Evolutionary conservation across 2,329 filamentous ascomycete species (phyloP), one percentile per base, ranked within the genome.

Genomic region (Clarireedia monteithiana): DNA sequence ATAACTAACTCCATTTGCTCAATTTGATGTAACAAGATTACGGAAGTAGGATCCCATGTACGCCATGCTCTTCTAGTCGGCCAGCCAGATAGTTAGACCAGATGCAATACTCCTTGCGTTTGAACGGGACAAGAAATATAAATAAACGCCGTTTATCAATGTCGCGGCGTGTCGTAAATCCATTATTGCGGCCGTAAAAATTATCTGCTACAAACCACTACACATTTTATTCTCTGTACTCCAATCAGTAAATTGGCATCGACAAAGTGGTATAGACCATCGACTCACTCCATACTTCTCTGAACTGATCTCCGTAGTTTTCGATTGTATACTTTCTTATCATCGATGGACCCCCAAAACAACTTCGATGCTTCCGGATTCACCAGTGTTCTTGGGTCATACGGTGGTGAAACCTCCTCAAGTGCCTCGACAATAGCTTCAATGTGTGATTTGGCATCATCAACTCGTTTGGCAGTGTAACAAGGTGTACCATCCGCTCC

Each of bases 301-400:
- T 85, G 87, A 3, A 94, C 88, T 9, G 88, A 88, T 64, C 89
- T 81, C 53, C 92, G 82, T 59, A 97, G 76, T 59, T 83, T 83
- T 53, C 92, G 83, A 65, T 88, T 91, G 73, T 97, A 97, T 62
- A 83, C 73, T 72, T 91, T 96, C 68, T 88, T 88, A 53, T 92
- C 86, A 2, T 91, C 86, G 0, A 81, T 73, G 4, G 78, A 78
- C 3, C 91, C 91, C 92, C 94, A 99, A 68, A 86, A 94, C 47
- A 97, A 75, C 70, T 85, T 89, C 42, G 88, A 85, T 2, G 91
- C 91, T 66, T 96, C 91, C 0, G 85, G 87, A 61, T 96, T 86
- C 39, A 97, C 89, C 34, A 90, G 81, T 10, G 89, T 91, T 47
- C 92, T 81, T 0, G 94, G 94, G 68, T 99, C 94, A 67, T 95